phyloP scores from a whole-genome alignment of 2,329 filamentous ascomycete species.

The Diplodia seriata region DNA sequence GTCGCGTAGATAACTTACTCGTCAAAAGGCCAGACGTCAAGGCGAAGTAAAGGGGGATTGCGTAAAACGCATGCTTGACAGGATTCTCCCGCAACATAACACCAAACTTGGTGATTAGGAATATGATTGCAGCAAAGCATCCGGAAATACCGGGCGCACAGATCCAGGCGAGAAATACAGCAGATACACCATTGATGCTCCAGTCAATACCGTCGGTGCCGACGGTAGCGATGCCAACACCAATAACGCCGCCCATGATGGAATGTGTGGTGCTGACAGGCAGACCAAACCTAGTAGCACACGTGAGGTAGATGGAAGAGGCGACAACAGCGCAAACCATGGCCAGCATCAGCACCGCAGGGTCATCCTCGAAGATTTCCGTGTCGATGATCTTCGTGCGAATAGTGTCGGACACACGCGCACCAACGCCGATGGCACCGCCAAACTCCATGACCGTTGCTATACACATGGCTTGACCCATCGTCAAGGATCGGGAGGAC shows the following conservation, averaged over 20 bases:
- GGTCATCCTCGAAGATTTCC: slow-evolving; percentile 53
- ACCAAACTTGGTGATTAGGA: slow-evolving; percentile 63
- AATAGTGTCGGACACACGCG: slow-evolving; percentile 55
- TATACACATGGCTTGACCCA: slow-evolving; percentile 56
- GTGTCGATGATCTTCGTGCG: slow-evolving; percentile 57
- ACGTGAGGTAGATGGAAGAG: slow-evolving; percentile 60
- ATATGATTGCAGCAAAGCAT: slow-evolving; percentile 61
- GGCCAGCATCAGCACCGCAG: slow-evolving; percentile 59
- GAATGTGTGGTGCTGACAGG: slow-evolving; percentile 63
- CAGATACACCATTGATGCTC: slow-evolving; percentile 63
- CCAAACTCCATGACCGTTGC: slow-evolving; percentile 55
- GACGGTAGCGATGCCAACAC: slow-evolving; percentile 59
- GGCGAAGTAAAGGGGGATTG: slow-evolving; percentile 65
- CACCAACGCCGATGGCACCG: slow-evolving; percentile 52
- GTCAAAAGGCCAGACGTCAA: slow-evolving; percentile 62
- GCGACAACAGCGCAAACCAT: slow-evolving; percentile 63
- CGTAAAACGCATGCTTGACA: slow-evolving; percentile 59
- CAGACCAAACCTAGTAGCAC: slow-evolving; percentile 60
- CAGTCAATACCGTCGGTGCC: slow-evolving; percentile 62
- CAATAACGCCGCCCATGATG: slow-evolving; percentile 54
- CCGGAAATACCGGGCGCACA: slow-evolving; percentile 65
- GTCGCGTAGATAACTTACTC: slow-evolving; percentile 36
- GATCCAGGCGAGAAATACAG: slow-evolving; percentile 67
- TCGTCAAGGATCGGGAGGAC: slow-evolving; percentile 55
- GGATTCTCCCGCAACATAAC: slow-evolving; percentile 63